A percentile compares a stretch with the other conserved stretches of the same genome.
phyloP scores from a whole-genome alignment of 345 rosid genomes.

The sweet orange (Citrus sinensis) region DVS_A1.0 CM039161.1:6468001-6468500 shows the following conservation, averaged over 20 bases:
- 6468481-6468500: slow-evolving; percentile 6
- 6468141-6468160: slow-evolving; percentile 24
- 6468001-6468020: background rate
- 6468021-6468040: background rate
- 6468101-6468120: slow-evolving; percentile 34
- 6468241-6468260: background rate
- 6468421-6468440: background rate
- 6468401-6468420: background rate
- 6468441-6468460: background rate
- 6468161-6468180: background rate
- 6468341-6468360: slow-evolving; percentile 16
- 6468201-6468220: slow-evolving; percentile 4
- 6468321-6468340: slow-evolving; percentile 31
- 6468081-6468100: slow-evolving; percentile 35
- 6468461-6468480: slow-evolving; percentile 22
- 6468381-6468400: background rate
- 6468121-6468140: slow-evolving; percentile 44
- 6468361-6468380: background rate
- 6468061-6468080: slow-evolving; percentile 33
- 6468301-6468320: slow-evolving; percentile 9
- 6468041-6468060: slow-evolving; percentile 7
- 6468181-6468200: background rate
- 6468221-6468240: background rate
- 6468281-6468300: slow-evolving; percentile 23
- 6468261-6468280: slow-evolving; percentile 3